Evolutionary conservation across 2,329 filamentous ascomycete species (phyloP), one percentile per base, ranked within the genome.

Genomic region (Byssochlamys sp.): DNA sequence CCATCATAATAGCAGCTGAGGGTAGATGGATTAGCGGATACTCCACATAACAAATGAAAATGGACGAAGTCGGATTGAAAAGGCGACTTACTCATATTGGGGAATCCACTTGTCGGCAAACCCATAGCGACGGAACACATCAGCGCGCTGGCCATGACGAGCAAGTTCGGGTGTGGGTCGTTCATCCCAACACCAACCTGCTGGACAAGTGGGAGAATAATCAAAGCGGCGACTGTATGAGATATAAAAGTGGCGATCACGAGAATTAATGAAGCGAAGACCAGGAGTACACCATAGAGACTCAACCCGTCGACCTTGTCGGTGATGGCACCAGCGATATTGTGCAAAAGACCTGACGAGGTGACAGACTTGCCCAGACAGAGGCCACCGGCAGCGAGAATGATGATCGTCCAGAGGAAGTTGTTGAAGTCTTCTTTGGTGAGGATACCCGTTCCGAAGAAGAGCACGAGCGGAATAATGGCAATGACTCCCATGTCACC

Each of bases 361-460:
- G 91, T 92, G 58, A 99, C 94, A 0, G 92, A 89, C 72, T 95
- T 96, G 57, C 94, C 94, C 0, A 99, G 84, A 1, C 91, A 91
- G 33, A 99, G 78, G 6, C 94, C 94, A 52, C 94, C 94, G 0
- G 94, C 92, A 0, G 94, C 94, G 24, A 99, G 86, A 67, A 99
- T 97, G 74, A 99, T 96, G 74, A 99, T 99, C 24, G 95, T 99
- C 94, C 94, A 99, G 45, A 96, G 87, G 74, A 99, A 99, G 74
- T 99, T 99, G 79, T 99, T 99, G 72, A 99, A 99, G 75, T 99
- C 94, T 75, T 97, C 94, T 75, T 97, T 99, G 53, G 91, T 97
- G 31, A 99, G 80, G 63, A 97, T 92, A 10, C 94, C 94, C 1
- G 91, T 91, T 56, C 94, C 94, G 67, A 99, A 99, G 81, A 99